A percentile compares a stretch with the other conserved stretches of the same genome.
Evolutionary conservation across 169 alveolate genomes (phyloP).

Genomic region (Plasmodium cynomolgi): DNA sequence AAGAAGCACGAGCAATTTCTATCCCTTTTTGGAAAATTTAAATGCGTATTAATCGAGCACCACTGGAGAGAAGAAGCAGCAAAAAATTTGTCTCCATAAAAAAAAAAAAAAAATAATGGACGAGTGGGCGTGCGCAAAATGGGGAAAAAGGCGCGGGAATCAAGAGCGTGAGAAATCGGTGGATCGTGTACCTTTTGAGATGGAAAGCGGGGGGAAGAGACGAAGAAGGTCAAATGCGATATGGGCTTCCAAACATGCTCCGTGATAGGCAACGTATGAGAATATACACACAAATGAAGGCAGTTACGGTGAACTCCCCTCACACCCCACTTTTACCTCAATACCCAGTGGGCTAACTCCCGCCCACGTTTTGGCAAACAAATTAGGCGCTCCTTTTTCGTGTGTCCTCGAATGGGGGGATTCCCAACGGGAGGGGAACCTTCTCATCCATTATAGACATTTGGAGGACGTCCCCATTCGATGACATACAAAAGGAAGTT

Average conservation of each 20-base stretch:
- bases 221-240: not conserved
- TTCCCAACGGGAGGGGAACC: not conserved
- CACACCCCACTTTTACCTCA: not conserved
- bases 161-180: not conserved
- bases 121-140: not conserved
- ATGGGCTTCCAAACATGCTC: not conserved
- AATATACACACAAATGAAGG: conserved; percentile 1
- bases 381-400: not conserved
- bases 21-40: not conserved
- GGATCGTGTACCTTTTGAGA: not conserved
- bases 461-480: not conserved
- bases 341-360: not conserved
- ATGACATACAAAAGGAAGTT: not conserved
- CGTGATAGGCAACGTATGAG: not conserved
- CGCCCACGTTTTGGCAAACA: not conserved
- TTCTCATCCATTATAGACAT: not conserved
- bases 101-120: not conserved
- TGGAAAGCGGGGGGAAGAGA: not conserved
- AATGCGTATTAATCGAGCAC: not conserved
- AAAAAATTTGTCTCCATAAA: not conserved
- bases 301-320: not conserved
- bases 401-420: not conserved
- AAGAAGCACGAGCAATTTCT: not conserved
- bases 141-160: not conserved
- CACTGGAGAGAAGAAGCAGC: not conserved